Base-by-base conservation (phyloP, 169 alveolate genomes). In the Haemoproteus tartakovskyi region DNA sequence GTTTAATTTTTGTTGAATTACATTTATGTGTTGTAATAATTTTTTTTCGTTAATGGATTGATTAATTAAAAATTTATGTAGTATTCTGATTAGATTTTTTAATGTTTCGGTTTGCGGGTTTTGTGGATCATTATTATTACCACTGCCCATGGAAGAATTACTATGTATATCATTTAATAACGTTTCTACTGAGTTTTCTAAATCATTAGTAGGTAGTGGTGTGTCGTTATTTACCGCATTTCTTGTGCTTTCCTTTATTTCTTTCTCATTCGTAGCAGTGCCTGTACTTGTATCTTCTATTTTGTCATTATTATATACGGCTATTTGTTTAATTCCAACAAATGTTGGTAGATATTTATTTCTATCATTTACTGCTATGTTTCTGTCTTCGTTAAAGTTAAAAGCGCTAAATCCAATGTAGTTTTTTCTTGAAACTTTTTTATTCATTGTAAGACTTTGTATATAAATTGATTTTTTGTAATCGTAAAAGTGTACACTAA, bases 341-440 rank as follows among this genome's bases (percentile, higher is more conserved):
- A 52, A 67, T 16, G 82, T 67, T 2, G 82, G 82, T 14, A 36
- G 2, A 40, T 38, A 67, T 30, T 26, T 54, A 29, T 52, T 46
- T 29, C 12, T 26, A 51, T 24, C 5, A 8, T 47, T 37, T 9
- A 29, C 4, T 4, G 45, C 0, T 14, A 47, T 26, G 0, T 38
- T 27, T 16, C 41, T 50, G 54, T 67, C 63, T 45, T 67, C 82
- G 9, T 52, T 67, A 19, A 37, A 67, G 43, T 67, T 67, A 19
- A 38, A 67, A 3, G 82, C 52, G 18, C 52, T 52, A 46, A 67
- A 67, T 12, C 60, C 82, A 21, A 67, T 36, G 46, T 67, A 67
- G 41, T 67, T 67, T 29, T 67, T 59, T 56, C 4, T 67, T 0
- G 82, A 36, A 12, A 67, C 27, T 14, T 52, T 19, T 6, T 67